These are phyloP conservation scores for Sugiyamaella pinicola DNA, from an alignment of 1,139 yeast species.

Conservation along the genomic window DNA sequence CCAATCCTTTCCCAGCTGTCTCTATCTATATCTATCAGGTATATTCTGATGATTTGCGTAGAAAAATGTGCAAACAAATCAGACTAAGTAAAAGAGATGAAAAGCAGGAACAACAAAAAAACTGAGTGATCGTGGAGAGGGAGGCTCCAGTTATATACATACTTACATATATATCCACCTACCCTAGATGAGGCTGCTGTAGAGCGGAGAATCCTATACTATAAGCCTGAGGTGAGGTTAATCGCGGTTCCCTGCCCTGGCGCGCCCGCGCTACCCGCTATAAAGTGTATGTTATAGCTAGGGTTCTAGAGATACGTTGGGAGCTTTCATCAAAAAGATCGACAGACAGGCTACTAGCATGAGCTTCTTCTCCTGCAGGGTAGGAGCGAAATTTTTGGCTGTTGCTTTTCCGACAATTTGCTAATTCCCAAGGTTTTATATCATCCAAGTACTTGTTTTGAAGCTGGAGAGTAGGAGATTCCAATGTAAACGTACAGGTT, in stretches of 20 bases:
- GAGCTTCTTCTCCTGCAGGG: constrained; percentile 11
- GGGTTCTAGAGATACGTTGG: constrained; percentile 8
- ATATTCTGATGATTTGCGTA: neutral
- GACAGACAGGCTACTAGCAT: constrained; percentile 1
- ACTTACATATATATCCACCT: neutral
- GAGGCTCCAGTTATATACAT: constrained; percentile 1
- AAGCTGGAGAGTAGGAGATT: constrained; percentile 8
- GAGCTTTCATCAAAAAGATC: constrained; percentile 16
- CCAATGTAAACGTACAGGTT: neutral
- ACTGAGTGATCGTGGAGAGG: constrained; percentile 1
- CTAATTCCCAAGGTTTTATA: neutral
- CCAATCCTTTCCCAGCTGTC: neutral
- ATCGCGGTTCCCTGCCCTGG: constrained; percentile 1
- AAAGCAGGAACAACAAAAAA: constrained; percentile 4
- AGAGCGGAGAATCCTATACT: constrained; percentile 13
- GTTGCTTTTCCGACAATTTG: neutral
- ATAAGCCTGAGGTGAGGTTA: constrained; percentile 11
- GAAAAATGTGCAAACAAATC: constrained; percentile 3
- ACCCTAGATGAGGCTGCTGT: constrained; percentile 8
- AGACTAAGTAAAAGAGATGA: neutral
- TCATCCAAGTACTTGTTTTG: constrained; percentile 12
- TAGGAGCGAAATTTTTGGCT: constrained; percentile 10
- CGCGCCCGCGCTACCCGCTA: neutral
- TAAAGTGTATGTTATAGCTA: neutral
- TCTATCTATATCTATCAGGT: neutral